Conservation (phyloP, 1,139 yeast species). For the Arxiozyma telluris region DNA sequence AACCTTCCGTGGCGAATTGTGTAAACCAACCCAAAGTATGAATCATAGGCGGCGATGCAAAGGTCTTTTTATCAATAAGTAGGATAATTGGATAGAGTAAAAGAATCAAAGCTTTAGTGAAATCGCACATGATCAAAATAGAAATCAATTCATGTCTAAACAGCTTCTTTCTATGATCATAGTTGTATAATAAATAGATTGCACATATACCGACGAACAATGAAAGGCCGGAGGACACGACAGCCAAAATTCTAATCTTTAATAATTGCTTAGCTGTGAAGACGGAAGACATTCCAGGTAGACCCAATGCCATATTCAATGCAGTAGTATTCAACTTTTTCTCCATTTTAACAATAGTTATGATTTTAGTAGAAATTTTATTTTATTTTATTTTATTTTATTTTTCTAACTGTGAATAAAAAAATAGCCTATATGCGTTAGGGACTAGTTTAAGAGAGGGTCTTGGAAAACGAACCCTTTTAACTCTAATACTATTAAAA, state of each 20-base stretch:
- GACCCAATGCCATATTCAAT: conserved; percentile 25
- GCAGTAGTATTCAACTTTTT: conserved; percentile 23
- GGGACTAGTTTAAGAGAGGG: too few species aligned
- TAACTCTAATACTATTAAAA: too few species aligned
- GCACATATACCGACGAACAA: conserved; percentile 47
- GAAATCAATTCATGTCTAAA: conserved; percentile 68
- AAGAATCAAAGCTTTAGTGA: conserved; percentile 62
- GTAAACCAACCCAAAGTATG: conserved; percentile 80
- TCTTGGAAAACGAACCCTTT: too few species aligned
- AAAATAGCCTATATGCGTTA: too few species aligned
- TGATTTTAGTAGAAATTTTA: background rate
- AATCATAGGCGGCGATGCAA: conserved; percentile 48
- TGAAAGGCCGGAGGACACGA: conserved; percentile 50
- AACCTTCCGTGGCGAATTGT: conserved; percentile 75
- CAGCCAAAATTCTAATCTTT: conserved; percentile 43
- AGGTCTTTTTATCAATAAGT: conserved; percentile 40
- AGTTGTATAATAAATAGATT: conserved; percentile 47
- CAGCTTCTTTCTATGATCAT: conserved; percentile 52
- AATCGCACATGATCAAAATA: conserved; percentile 60
- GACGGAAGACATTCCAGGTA: conserved; percentile 30
- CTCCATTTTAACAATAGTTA: background rate
- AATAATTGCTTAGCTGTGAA: conserved; percentile 15
- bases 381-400: too few species aligned
- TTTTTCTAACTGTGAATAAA: too few species aligned
- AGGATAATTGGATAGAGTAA: conserved; percentile 56